Base-by-base conservation (phyloP, 164 flowering plant species). In the Euptelea pleiosperma region DNA sequence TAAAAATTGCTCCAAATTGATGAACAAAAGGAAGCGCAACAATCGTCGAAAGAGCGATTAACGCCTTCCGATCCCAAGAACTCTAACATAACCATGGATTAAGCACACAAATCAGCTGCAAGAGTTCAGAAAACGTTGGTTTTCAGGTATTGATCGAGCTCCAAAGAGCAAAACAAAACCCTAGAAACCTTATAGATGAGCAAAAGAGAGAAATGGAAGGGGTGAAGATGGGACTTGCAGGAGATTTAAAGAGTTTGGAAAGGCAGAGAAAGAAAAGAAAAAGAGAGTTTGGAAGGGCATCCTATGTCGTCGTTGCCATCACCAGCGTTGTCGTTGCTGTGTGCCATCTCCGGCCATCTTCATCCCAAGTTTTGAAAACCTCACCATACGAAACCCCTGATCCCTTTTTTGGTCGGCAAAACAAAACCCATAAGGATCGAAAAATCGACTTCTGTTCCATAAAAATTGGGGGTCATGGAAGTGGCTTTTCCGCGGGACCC, bases 1-100 rank as follows among this genome's bases (percentile, higher is more conserved):
- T 16, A 31, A 15, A 34, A 57, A 58, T 51, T 51, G 10, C 26
- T 58, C 58, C 63, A 15, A 65, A 58, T 58, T 58, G 22, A 44
- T 21, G 48, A 55, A 14, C 54, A 45, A 8, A 37, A 24, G 35
- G 25, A 28, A 28, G 22, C 47, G 11, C 15, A 55, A 28, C 3
- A n/a, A 41, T 21, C 24, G 4, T 19, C 29, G n/a, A 28, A 56
- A 42, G 15, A 25, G 26, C 28, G 14, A 28, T 1, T 14, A 33
- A 15, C 45, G 16, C 33, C 45, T 26, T 35, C 62, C 28, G 41
- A 49, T 14, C 14, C 22, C 26, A 60, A 28, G 34, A 51, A 30
- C 48, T 51, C 35, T n/a, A 25, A 16, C 40, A 58, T 12, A 24
- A 42, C 44, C 58, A 51, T 42, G 35, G 33, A 49, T 40, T n/a